Evolutionary conservation across 2,329 filamentous ascomycete species (phyloP), one percentile per base, ranked within the genome.

Genomic region (Trichoderma cornu-damae): DNA sequence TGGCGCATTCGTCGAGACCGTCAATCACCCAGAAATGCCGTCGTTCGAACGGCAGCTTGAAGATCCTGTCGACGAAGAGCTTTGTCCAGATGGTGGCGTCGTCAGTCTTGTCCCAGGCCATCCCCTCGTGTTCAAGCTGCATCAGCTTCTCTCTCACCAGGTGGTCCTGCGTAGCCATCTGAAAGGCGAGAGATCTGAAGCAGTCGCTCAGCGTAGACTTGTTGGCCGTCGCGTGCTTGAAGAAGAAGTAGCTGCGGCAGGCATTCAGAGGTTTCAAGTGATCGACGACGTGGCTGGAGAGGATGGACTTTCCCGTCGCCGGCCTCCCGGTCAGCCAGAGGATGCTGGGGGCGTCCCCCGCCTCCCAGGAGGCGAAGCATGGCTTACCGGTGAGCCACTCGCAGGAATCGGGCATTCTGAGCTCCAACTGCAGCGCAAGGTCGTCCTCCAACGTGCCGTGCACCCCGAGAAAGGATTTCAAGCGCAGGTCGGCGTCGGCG

Each of bases 21-120:
- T 60, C 48, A 11, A 58, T 54, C 1, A 58, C 34, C 54, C 54
- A 49, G 26, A 49, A 58, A 6, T 48, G 54, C 20, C 22, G 37
- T 6, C 14, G 18, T 26, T 11, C 5, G 4, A 42, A 18, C 16
- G 35, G 11, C 3, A 37, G 1, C 14, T 52, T 35, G 28, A 60
- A 49, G 14, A 58, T 58, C 9, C 32, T 35, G 6, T 58, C 32
- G 11, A 58, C 22, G 26, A 60, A 60, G 4, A 58, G 34, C n/a
- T 58, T 58, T 35, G 42, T 35, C 58, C 48, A 58, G n/a, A 52
- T 49, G 1, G 7, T 26, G 3, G 49, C 24, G 3, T 53, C 54
- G 8, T 38, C 22, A 7, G 34, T 26, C 3, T 51, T 44, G 18
- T 53, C 28, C 55, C 55, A 54, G 4, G 20, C 14, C 6, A 46